Evolutionary conservation across 192 early-diverging fungal species (phyloP), one percentile per base, ranked within the genome.

Genomic region (Coemansia sp.): DNA sequence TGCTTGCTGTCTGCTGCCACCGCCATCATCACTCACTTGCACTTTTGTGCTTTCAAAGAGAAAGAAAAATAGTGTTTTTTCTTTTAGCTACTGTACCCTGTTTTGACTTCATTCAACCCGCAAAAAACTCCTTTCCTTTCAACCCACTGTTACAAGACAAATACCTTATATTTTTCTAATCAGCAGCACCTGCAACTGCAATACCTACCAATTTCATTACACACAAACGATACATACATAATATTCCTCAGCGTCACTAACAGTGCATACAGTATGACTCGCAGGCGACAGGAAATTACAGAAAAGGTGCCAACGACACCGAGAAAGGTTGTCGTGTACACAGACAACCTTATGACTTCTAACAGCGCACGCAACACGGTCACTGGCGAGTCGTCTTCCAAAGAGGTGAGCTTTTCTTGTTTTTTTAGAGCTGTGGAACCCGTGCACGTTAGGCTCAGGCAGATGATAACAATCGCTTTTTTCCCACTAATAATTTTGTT

Each of bases 321-420:
- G 38, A 65, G 76, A 34, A 79, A 79, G 44, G 69, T 79, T n/a
- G 59, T 79, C 15, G 67, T 79, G 18, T 79, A 79, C 46, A 73
- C 70, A n/a, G 66, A 79, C 53, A 79, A 79, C 53, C 53, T 79
- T 23, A 79, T 72, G 71, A 73, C 74, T 3, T 67, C 68, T 12
- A 64, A 63, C 21, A 59, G 60, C 39, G 73, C 60, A 21, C 73
- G 73, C 23, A 66, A 53, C 55, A 60, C 45, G 17, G 54, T 68
- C 2, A 48, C 68, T 19, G 53, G 49, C 42, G 73, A 70, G 44
- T 55, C 67, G 5, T 55, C 67, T 2, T 45, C 60, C 39, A 67
- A 62, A 46, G 67, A 70, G 45, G 65, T 57, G 64, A 67, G 70
- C 34, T 52, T 5, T 21, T 17, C 22, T 3, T 22, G 9, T 52